Evolutionary conservation across 2,329 filamentous ascomycete species (phyloP).

Genomic region (Exophiala sideris): DNA sequence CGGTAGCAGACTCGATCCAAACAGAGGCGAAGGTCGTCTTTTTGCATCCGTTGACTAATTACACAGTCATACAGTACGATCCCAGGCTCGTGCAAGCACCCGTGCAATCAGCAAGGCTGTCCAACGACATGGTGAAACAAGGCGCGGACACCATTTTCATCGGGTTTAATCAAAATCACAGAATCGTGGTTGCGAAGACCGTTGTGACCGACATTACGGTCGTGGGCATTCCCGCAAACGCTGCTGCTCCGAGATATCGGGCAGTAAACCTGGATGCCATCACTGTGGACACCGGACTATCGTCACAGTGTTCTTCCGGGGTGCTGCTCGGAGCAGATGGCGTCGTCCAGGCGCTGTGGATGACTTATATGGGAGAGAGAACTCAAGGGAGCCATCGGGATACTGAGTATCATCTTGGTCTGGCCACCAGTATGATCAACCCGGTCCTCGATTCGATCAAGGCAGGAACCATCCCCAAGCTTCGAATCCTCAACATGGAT

Average conservation of each 20-base stretch:
- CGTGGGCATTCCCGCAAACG: constrained; percentile 91
- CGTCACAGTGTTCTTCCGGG: constrained; percentile 87
- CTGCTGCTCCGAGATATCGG: constrained; percentile 84
- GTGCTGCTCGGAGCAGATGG: constrained; percentile 87
- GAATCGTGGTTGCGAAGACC: constrained; percentile 89
- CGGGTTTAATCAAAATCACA: constrained; percentile 94
- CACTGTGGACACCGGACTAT: constrained; percentile 90
- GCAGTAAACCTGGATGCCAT: constrained; percentile 96
- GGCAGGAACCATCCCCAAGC: constrained; percentile 69
- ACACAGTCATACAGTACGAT: constrained; percentile 92
- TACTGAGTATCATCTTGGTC: constrained; percentile 91
- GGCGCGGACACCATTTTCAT: constrained; percentile 94
- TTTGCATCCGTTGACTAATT: constrained; percentile 94
- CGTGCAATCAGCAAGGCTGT: constrained; percentile 82
- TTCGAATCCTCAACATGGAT: constrained; percentile 91
- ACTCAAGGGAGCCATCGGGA: constrained; percentile 75
- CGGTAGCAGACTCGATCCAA: constrained; percentile 93
- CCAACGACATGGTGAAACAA: constrained; percentile 78
- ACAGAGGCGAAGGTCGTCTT: constrained; percentile 93
- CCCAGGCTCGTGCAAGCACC: constrained; percentile 89
- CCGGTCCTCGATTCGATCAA: constrained; percentile 87
- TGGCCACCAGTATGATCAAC: constrained; percentile 82
- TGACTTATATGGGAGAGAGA: constrained; percentile 93
- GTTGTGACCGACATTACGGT: constrained; percentile 96
- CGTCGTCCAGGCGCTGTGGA: constrained; percentile 90